These are phyloP conservation scores for Groenewaldozyma auringiensis DNA, from an alignment of 1,139 yeast species.

Conservation along the genomic window DNA sequence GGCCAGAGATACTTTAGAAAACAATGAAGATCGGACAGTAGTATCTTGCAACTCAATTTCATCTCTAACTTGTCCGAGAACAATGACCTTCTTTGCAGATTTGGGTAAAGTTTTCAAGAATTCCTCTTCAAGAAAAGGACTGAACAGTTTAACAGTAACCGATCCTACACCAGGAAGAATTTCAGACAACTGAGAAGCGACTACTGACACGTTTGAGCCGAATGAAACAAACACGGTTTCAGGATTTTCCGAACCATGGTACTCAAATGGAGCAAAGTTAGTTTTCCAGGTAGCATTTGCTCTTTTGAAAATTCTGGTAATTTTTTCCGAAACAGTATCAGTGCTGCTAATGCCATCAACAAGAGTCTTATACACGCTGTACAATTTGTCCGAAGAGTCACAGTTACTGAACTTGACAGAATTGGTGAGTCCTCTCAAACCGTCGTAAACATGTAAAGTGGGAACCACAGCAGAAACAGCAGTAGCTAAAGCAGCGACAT, in stretches of 20 bases:
- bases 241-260: constrained; percentile 53
- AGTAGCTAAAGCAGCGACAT: constrained; percentile 57
- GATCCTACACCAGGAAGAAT: constrained; percentile 47
- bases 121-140: constrained; percentile 48
- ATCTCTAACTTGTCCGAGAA: constrained; percentile 47
- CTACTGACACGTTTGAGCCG: constrained; percentile 61
- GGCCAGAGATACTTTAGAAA: constrained; percentile 67
- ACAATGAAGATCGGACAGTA: constrained; percentile 35
- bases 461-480: constrained; percentile 58
- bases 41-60: constrained; percentile 31
- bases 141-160: constrained; percentile 66
- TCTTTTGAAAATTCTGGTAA: constrained; percentile 15
- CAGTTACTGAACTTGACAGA: constrained; percentile 44
- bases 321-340: constrained; percentile 7
- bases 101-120: constrained; percentile 55
- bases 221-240: constrained; percentile 67
- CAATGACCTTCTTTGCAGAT: constrained; percentile 52
- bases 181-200: constrained; percentile 42
- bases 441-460: constrained; percentile 70
- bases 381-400: constrained; percentile 41
- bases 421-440: constrained; percentile 57
- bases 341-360: constrained; percentile 5
- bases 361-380: constrained; percentile 33
- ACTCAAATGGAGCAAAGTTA: constrained; percentile 60
- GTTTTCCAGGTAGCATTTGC: constrained; percentile 51